Percentiles rank a stretch among this genome's conserved stretches.
These are phyloP conservation scores for Gnaphalium uliginosum DNA, from an alignment of 129 eudicot species.

Conservation along the genomic window DNA sequence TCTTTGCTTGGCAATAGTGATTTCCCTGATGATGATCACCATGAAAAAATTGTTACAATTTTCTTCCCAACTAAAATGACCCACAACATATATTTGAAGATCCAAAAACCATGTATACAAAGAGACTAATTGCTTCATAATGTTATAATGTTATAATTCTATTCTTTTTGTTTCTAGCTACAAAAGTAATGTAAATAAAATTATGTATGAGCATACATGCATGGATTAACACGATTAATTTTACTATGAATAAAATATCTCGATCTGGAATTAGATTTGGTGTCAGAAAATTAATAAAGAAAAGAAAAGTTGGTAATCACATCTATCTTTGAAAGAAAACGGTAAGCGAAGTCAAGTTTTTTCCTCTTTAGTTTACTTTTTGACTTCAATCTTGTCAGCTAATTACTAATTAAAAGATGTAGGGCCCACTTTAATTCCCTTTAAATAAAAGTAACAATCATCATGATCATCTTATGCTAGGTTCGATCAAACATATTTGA, in stretches of 20 bases:
- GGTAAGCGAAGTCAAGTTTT: slow-evolving; percentile 37
- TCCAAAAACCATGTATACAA: neutral
- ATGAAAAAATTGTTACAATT: neutral
- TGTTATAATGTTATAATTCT: neutral
- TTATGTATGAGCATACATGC: slow-evolving; percentile 1
- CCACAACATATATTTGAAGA: neutral
- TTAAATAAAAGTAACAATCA: slow-evolving; percentile 28
- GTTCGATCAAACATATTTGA: slow-evolving; percentile 15
- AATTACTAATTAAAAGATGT: slow-evolving; percentile 59
- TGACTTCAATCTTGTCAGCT: slow-evolving; percentile 41
- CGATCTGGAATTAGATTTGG: slow-evolving; percentile 23
- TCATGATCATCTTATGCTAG: slow-evolving; percentile 31
- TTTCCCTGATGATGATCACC: slow-evolving; percentile 48
- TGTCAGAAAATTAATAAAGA: slow-evolving; percentile 33
- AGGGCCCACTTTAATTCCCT: slow-evolving; percentile 48
- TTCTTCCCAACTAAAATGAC: too few species aligned
- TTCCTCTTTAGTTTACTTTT: slow-evolving; percentile 46
- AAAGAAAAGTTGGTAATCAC: slow-evolving; percentile 40
- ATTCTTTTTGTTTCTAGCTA: neutral
- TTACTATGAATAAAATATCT: neutral
- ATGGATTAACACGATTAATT: neutral
- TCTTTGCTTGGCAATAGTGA: slow-evolving; percentile 96
- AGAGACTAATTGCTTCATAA: neutral
- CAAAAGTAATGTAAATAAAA: neutral
- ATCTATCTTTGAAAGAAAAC: slow-evolving; percentile 34